A percentile compares a stretch with the other conserved stretches of the same genome.
Evolutionary conservation across 768 basidiomycete genomes (phyloP).

Genomic region (Serpula lacrymans): DNA sequence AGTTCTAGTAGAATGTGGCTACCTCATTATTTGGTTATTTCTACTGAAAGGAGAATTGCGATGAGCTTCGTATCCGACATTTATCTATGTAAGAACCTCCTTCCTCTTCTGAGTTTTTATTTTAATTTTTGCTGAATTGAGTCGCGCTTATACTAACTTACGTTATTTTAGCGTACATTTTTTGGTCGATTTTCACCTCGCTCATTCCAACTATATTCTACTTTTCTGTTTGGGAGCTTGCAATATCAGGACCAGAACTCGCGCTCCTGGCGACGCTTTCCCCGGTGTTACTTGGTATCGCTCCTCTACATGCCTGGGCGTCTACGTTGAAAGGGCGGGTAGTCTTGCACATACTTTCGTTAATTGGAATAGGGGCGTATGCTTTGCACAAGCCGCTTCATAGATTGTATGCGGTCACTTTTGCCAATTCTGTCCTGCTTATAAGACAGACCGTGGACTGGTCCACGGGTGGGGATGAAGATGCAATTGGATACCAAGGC

Average conservation of each 20-base stretch:
- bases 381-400: conserved; percentile 45
- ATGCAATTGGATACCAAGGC: conserved; percentile 49
- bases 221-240: conserved; percentile 90
- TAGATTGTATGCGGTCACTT: conserved; percentile 55
- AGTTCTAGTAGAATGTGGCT: too few relatives aligned
- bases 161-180: conserved; percentile 57
- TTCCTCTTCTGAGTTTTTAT: conserved; percentile 3
- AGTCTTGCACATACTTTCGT: conserved; percentile 44
- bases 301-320: conserved; percentile 42
- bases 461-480: conserved; percentile 37
- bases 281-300: conserved; percentile 54
- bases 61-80: conserved; percentile 40
- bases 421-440: conserved; percentile 49
- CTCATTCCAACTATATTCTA: conserved; percentile 83
- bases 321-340: conserved; percentile 47
- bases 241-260: conserved; percentile 78
- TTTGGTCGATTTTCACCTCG: conserved; percentile 81
- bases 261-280: conserved; percentile 70
- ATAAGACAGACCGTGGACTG: conserved; percentile 53
- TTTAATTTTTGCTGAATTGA: conserved; percentile 9
- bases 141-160: not conserved
- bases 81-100: conserved; percentile 52
- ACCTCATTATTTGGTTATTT: too few relatives aligned
- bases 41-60: conserved; percentile 11
- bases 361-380: conserved; percentile 55